These are phyloP conservation scores for Aspergillus cavernicola DNA, from an alignment of 495 filamentous ascomycete species.

Conservation along the genomic window DNA sequence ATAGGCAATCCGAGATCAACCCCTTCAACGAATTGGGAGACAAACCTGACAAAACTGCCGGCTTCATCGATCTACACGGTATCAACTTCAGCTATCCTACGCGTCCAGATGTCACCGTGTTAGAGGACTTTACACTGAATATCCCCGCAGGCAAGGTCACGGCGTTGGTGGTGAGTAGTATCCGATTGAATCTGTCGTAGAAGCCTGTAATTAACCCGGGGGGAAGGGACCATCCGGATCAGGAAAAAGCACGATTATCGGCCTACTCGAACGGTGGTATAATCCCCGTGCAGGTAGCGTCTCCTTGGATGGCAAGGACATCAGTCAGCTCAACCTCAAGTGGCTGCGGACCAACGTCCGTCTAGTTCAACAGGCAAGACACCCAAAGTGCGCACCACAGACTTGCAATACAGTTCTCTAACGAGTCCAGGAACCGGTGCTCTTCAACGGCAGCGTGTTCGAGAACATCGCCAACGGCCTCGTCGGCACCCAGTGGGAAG, in stretches of 20 bases:
- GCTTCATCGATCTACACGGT: not conserved
- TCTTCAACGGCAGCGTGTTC: constrained; percentile 80
- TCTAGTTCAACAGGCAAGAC: constrained; percentile 49
- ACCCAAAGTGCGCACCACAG: not conserved
- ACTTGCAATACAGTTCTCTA: not conserved
- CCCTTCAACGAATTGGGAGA: constrained; percentile 13
- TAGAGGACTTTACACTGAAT: constrained; percentile 33
- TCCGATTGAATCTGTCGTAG: too few species aligned
- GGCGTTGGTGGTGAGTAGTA: constrained; percentile 58
- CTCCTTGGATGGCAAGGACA: constrained; percentile 77
- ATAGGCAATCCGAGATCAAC: constrained; percentile 28
- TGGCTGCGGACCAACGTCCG: constrained; percentile 92
- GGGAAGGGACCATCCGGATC: constrained; percentile 89
- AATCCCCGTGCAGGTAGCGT: constrained; percentile 76
- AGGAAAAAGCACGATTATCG: constrained; percentile 89
- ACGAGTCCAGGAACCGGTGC: constrained; percentile 59
- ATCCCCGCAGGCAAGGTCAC: constrained; percentile 61
- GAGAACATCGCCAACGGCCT: constrained; percentile 84
- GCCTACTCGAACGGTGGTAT: constrained; percentile 90
- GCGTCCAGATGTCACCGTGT: not conserved
- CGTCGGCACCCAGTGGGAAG: constrained; percentile 75
- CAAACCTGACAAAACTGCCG: not conserved
- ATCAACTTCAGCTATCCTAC: not conserved
- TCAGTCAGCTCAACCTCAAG: constrained; percentile 74
- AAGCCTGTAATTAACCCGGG: constrained; percentile 51